Percentiles rank a stretch among this genome's conserved stretches.
phyloP scores from a whole-genome alignment of 768 basidiomycete genomes.

The Obba rivulosa region DNA sequence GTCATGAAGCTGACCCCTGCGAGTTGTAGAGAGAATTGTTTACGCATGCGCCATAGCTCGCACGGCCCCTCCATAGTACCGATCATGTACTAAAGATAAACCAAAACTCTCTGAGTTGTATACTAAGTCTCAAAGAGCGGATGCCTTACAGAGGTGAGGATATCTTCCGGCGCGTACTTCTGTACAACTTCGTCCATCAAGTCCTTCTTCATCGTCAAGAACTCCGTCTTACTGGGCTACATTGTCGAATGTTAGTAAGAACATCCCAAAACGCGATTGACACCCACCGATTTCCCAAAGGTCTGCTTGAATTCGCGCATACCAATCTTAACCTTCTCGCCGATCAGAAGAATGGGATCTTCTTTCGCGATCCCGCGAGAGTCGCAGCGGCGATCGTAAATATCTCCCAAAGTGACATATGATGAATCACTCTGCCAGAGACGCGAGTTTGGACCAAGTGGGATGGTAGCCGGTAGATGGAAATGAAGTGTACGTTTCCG shows the following conservation, averaged over 20 bases:
- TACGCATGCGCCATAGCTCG: slow-evolving; percentile 95
- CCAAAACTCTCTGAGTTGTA: background rate
- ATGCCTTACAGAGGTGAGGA: slow-evolving; percentile 68
- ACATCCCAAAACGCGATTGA: background rate
- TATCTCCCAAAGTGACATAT: slow-evolving; percentile 85
- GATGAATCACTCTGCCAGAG: slow-evolving; percentile 90
- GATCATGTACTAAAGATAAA: slow-evolving; percentile 74
- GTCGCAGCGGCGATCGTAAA: slow-evolving; percentile 88
- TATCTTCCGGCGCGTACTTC: slow-evolving; percentile 88
- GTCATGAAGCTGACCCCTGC: slow-evolving; percentile 91
- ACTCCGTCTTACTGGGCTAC: slow-evolving; percentile 57
- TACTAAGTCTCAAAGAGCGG: background rate
- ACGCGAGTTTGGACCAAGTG: slow-evolving; percentile 77
- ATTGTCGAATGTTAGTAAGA: background rate
- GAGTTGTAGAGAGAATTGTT: slow-evolving; percentile 90
- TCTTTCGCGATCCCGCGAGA: slow-evolving; percentile 72
- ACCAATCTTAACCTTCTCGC: slow-evolving; percentile 76
- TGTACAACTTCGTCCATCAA: slow-evolving; percentile 80
- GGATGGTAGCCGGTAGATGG: slow-evolving; percentile 84
- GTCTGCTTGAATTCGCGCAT: slow-evolving; percentile 52
- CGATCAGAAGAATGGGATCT: slow-evolving; percentile 80
- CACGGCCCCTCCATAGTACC: slow-evolving; percentile 77
- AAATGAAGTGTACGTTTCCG: slow-evolving; percentile 89
- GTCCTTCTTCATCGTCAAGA: slow-evolving; percentile 71
- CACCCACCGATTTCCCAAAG: slow-evolving; percentile 11